Percentiles rank a stretch among this genome's conserved stretches.
phyloP scores from a whole-genome alignment of 352 stramenopile species.

The Elongisporangium senticosum region DNA sequence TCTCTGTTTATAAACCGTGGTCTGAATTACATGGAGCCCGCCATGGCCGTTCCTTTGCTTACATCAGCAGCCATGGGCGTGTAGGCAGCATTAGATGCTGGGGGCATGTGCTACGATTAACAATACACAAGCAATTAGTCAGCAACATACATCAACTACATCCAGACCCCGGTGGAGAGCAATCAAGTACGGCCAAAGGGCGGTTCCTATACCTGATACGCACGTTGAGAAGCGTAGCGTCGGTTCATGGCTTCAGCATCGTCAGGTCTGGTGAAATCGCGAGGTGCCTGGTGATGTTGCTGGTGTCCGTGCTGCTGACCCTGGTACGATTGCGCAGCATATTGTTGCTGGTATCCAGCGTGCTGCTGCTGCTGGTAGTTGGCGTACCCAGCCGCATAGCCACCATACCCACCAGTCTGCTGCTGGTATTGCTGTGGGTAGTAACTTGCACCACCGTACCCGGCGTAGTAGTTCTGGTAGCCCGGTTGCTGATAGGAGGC shows the following conservation, averaged over 20 bases:
- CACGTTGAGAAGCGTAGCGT: slow-evolving; percentile 68
- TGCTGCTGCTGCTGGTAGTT: slow-evolving; percentile 40
- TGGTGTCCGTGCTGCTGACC: slow-evolving; percentile 9
- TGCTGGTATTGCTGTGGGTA: slow-evolving; percentile 42
- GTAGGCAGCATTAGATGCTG: slow-evolving; percentile 53
- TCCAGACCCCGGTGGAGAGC: neutral
- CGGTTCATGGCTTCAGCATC: slow-evolving; percentile 75
- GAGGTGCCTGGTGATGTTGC: slow-evolving; percentile 37
- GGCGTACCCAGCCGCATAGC: slow-evolving; percentile 36
- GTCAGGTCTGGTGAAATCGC: slow-evolving; percentile 70
- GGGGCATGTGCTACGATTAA: slow-evolving; percentile 54
- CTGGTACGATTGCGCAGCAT: slow-evolving; percentile 20
- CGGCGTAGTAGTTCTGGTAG: slow-evolving; percentile 49
- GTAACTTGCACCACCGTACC: slow-evolving; percentile 45
- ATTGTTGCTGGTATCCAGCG: slow-evolving; percentile 27
- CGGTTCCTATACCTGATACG: slow-evolving; percentile 63
- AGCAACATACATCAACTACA: neutral
- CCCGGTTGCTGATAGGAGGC: slow-evolving; percentile 29
- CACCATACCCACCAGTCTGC: slow-evolving; percentile 22
- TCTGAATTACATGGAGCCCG: slow-evolving; percentile 44
- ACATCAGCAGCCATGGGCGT: slow-evolving; percentile 61
- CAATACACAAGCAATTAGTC: slow-evolving; percentile 4
- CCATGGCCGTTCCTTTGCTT: slow-evolving; percentile 71
- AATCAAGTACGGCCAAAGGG: neutral
- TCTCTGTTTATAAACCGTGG: slow-evolving; percentile 2